phyloP scores from a whole-genome alignment of 75 land plant genomes.

The Cupressus sempervirens region DNA sequence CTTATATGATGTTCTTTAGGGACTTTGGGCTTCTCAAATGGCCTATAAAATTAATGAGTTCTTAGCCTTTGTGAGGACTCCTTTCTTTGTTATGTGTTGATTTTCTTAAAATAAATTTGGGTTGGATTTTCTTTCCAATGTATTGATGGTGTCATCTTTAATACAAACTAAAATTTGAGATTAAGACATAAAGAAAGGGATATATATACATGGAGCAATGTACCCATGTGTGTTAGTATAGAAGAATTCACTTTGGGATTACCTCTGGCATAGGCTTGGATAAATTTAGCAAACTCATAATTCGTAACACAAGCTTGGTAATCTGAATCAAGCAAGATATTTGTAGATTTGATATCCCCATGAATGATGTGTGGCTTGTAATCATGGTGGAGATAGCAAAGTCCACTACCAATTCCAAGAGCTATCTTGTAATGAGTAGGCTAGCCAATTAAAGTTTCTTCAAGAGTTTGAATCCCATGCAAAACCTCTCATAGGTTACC shows the following conservation, averaged over 20 bases:
- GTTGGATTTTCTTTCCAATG: too few relatives aligned
- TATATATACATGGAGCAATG: conserved; percentile 77
- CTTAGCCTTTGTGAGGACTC: too few relatives aligned
- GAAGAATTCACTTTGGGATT: conserved; percentile 56
- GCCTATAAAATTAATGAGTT: too few relatives aligned
- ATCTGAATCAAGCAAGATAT: conserved; percentile 64
- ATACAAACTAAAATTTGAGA: too few relatives aligned
- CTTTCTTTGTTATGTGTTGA: too few relatives aligned
- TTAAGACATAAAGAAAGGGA: not conserved
- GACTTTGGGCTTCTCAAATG: too few relatives aligned
- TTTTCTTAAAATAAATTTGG: too few relatives aligned
- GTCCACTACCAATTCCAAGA: conserved; percentile 67
- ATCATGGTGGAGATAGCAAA: conserved; percentile 90
- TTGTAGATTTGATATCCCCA: conserved; percentile 84
- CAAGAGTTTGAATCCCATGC: conserved; percentile 19
- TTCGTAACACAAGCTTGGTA: conserved; percentile 78
- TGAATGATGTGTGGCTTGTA: conserved; percentile 68
- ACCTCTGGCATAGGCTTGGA: conserved; percentile 54
- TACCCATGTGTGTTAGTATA: conserved; percentile 78
- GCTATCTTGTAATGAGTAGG: conserved; percentile 65
- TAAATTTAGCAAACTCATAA: conserved; percentile 81
- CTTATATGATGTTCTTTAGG: too few relatives aligned
- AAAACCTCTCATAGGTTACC: conserved; percentile 84
- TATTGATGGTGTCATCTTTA: too few relatives aligned
- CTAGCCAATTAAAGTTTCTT: conserved; percentile 50